Conservation (phyloP, 768 basidiomycete genomes). For the Lentinula lateritia region DNA sequence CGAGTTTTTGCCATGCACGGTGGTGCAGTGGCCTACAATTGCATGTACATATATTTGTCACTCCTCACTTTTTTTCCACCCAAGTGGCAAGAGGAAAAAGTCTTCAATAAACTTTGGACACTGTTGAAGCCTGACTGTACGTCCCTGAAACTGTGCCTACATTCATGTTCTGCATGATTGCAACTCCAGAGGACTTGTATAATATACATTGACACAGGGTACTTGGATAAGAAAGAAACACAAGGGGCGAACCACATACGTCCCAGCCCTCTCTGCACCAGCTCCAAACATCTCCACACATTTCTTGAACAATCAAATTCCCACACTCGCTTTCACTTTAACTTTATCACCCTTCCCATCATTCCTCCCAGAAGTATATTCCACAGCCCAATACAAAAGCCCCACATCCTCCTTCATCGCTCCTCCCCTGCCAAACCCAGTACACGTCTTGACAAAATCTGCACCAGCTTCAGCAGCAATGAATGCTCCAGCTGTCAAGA, state of each 20-base stretch:
- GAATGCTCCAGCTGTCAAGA: conserved; percentile 38
- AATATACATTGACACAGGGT: background rate
- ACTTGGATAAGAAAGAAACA: background rate
- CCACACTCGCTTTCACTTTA: conserved; percentile 48
- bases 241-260: conserved; percentile 27
- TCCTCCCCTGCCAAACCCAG: conserved; percentile 44
- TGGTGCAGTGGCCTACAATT: no score
- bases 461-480: conserved; percentile 47
- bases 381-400: conserved; percentile 36
- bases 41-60: no score
- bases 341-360: conserved; percentile 23
- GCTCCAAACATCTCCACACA: conserved; percentile 42
- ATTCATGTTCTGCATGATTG: conserved; percentile 18
- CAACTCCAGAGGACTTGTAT: conserved; percentile 20
- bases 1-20: no score
- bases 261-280: conserved; percentile 50
- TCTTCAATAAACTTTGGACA: no score
- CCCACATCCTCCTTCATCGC: conserved; percentile 39
- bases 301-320: conserved; percentile 40
- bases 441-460: conserved; percentile 49
- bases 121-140: no score
- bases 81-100: no score
- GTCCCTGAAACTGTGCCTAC: conserved; percentile 5
- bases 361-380: conserved; percentile 10
- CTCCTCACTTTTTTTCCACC: no score